These are phyloP conservation scores for Leucosporidium yakuticum DNA, from an alignment of 768 basidiomycete genomes.

Conservation along the genomic window DNA sequence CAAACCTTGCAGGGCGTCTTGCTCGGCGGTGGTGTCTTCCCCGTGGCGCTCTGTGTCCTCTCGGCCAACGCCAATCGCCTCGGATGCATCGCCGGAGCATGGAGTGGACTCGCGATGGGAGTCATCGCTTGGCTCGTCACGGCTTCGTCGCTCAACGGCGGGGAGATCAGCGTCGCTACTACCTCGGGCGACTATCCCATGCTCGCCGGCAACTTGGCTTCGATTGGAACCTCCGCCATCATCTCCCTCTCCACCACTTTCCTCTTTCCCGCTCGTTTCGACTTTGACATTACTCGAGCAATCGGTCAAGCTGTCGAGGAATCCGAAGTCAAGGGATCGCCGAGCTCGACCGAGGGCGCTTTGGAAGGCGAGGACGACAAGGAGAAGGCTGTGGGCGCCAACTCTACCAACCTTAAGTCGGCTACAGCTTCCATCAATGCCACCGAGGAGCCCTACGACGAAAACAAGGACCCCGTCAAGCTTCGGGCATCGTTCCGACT, in stretches of 20 bases:
- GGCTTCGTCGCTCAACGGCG: constrained; percentile 62
- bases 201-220: constrained; percentile 84
- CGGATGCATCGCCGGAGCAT: constrained; percentile 68
- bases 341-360: no score
- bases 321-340: no score
- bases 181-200: constrained; percentile 52
- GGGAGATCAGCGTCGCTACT: constrained; percentile 59
- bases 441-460: no score
- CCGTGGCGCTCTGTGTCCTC: constrained; percentile 60
- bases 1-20: constrained; percentile 57
- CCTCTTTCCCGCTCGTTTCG: constrained; percentile 71
- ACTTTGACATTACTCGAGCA: constrained; percentile 69
- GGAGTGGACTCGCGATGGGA: constrained; percentile 63
- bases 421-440: no score
- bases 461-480: no score
- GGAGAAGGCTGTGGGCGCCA: no score
- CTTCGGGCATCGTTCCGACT: no score
- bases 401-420: no score
- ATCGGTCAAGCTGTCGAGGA: constrained; percentile 44
- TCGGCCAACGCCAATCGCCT: constrained; percentile 80
- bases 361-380: no score
- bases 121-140: constrained; percentile 79
- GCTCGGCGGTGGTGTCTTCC: constrained; percentile 74
- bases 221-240: constrained; percentile 73
- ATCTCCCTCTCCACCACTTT: constrained; percentile 61